phyloP scores from a whole-genome alignment of 2,329 filamentous ascomycete genomes.

The Colletotrichum caudatum region DNA sequence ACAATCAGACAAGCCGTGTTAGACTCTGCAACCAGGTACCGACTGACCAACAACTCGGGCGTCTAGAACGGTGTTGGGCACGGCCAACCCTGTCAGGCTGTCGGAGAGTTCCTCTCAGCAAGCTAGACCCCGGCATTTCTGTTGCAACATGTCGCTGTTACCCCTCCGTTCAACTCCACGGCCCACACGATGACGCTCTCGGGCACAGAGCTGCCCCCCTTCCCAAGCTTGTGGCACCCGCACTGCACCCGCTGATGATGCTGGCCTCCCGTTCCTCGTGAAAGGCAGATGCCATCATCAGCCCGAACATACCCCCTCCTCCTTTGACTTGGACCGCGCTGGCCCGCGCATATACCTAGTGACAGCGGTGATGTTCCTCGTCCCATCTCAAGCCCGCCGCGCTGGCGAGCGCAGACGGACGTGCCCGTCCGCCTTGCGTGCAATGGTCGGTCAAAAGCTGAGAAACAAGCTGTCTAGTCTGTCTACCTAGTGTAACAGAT shows the following conservation, averaged over 20 bases:
- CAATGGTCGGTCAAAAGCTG: neutral
- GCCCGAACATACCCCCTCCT: slow-evolving; percentile 11
- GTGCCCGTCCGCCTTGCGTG: slow-evolving; percentile 2
- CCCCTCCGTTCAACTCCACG: slow-evolving; percentile 11
- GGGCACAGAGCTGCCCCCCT: neutral
- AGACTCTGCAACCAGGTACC: neutral
- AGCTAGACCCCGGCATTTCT: slow-evolving; percentile 22
- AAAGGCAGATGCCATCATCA: slow-evolving; percentile 12
- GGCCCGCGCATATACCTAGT: neutral
- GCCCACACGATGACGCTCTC: slow-evolving; percentile 18
- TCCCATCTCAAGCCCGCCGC: slow-evolving; percentile 19
- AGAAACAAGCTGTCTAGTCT: neutral
- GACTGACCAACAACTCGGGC: neutral
- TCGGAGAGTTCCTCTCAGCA: slow-evolving; percentile 27
- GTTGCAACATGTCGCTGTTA: neutral
- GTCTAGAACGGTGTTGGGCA: neutral
- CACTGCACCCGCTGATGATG: slow-evolving; percentile 19
- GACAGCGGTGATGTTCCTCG: neutral
- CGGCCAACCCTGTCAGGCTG: slow-evolving; percentile 6
- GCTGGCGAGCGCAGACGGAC: neutral
- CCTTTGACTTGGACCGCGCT: neutral
- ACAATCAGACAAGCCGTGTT: neutral
- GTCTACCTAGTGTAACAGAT: neutral
- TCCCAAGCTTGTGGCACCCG: slow-evolving; percentile 1
- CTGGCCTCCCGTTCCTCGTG: slow-evolving; percentile 1